Percentiles rank a stretch among this genome's conserved stretches.
These are phyloP conservation scores for Flaveria sonorensis DNA, from an alignment of 129 eudicot genomes.

Conservation along the genomic window DNA sequence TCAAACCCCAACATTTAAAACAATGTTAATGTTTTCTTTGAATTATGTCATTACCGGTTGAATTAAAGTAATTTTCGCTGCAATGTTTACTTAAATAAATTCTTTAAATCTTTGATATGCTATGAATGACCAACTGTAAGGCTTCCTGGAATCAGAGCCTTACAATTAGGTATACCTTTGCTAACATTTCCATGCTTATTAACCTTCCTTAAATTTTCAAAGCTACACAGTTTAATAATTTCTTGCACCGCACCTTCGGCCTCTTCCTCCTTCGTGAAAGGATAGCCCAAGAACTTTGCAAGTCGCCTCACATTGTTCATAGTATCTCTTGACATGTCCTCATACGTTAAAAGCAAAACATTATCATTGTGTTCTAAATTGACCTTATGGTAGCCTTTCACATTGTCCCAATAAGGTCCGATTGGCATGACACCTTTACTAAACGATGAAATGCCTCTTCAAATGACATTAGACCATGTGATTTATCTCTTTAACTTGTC, in stretches of 20 bases:
- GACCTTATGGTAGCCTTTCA: constrained; percentile 42
- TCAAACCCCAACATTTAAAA: no score
- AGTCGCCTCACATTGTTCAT: constrained; percentile 24
- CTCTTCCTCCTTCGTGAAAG: constrained; percentile 27
- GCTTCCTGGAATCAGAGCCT: no score
- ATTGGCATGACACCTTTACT: constrained; percentile 38
- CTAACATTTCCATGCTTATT: constrained; percentile 17
- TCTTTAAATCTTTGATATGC: no score
- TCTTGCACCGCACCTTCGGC: constrained; percentile 11
- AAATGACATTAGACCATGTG: constrained; percentile 10
- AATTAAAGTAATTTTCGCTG: no score
- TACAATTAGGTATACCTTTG: constrained; percentile 26
- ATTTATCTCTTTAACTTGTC: constrained; percentile 28
- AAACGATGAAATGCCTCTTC: constrained; percentile 38
- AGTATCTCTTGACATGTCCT: constrained; percentile 42
- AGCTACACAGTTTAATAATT: constrained; percentile 17
- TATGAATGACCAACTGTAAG: no score
- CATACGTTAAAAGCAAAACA: constrained; percentile 46
- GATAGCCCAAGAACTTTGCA: constrained; percentile 45
- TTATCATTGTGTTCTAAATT: constrained; percentile 35
- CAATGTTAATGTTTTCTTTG: no score
- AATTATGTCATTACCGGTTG: no score
- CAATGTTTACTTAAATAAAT: no score
- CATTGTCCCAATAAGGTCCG: constrained; percentile 38
- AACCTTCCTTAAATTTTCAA: constrained; percentile 17